These are phyloP conservation scores for Barbarea vulgaris DNA, from an alignment of 345 rosid genomes.

Conservation along the genomic window DNA sequence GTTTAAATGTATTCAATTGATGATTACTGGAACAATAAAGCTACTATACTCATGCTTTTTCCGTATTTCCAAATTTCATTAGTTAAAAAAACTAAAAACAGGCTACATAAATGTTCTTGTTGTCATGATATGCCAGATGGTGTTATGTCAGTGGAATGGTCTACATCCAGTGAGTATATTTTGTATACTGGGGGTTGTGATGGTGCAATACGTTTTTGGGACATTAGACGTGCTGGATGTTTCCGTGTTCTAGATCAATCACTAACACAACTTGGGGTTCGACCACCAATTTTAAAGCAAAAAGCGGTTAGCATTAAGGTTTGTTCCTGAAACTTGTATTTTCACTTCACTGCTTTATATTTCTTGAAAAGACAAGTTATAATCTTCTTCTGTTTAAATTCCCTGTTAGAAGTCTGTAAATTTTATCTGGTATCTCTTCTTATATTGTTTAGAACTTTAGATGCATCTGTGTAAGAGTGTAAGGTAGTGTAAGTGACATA, in stretches of 20 bases:
- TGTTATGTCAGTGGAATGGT: slow-evolving; percentile 94
- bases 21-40: neutral
- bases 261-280: slow-evolving; percentile 78
- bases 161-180: slow-evolving; percentile 91
- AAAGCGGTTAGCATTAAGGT: slow-evolving; percentile 59
- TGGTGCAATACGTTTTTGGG: slow-evolving; percentile 99
- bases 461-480: slow-evolving; percentile 2
- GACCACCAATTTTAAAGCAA: slow-evolving; percentile 64
- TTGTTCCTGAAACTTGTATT: slow-evolving; percentile 15
- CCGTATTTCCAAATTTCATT: neutral
- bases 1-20: neutral
- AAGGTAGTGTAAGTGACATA: neutral
- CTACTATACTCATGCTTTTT: slow-evolving; percentile 24
- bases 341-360: slow-evolving; percentile 1
- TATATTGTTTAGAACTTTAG: slow-evolving; percentile 4
- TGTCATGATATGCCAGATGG: slow-evolving; percentile 65
- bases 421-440: neutral
- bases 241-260: slow-evolving; percentile 87
- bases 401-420: neutral
- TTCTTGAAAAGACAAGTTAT: neutral
- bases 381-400: slow-evolving; percentile 4
- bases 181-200: slow-evolving; percentile 93
- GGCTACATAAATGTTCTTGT: slow-evolving; percentile 1
- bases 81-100: neutral
- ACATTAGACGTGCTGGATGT: slow-evolving; percentile 93